Evolutionary conservation across 495 filamentous ascomycete genomes (phyloP).

Genomic region (Penicillium silybi): DNA sequence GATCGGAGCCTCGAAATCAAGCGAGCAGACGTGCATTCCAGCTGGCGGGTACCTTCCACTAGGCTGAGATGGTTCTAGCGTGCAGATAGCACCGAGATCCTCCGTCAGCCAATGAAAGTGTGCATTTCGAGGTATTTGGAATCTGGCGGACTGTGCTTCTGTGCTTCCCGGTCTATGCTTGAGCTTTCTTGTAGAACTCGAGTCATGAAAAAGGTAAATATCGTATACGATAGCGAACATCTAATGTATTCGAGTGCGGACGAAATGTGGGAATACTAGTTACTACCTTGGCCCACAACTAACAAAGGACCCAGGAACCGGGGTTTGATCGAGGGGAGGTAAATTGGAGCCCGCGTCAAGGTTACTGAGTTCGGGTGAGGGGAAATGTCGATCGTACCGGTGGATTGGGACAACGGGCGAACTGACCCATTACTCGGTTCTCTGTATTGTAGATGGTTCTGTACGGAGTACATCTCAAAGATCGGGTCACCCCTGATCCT

Average conservation of each 20-base stretch:
- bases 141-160: background rate
- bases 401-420: conserved; percentile 23
- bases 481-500: background rate
- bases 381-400: conserved; percentile 20
- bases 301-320: background rate
- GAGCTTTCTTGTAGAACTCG: no score
- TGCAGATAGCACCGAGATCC: conserved; percentile 31
- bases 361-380: conserved; percentile 11
- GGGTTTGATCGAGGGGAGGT: no score
- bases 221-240: no score
- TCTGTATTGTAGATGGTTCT: no score
- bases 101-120: conserved; percentile 31
- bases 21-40: background rate
- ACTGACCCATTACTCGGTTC: no score
- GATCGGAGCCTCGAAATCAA: no score
- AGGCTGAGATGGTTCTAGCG: background rate
- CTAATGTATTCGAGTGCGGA: no score
- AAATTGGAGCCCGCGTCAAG: background rate
- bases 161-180: no score
- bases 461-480: background rate
- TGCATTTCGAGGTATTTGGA: background rate
- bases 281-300: no score
- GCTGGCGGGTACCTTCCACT: conserved; percentile 9
- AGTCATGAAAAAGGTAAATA: no score
- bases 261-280: no score